A percentile compares a stretch with the other conserved stretches of the same genome.
These are phyloP conservation scores for Wickerhamiella spandovensis DNA, from an alignment of 805 yeast genomes.

Conservation along the genomic window DNA sequence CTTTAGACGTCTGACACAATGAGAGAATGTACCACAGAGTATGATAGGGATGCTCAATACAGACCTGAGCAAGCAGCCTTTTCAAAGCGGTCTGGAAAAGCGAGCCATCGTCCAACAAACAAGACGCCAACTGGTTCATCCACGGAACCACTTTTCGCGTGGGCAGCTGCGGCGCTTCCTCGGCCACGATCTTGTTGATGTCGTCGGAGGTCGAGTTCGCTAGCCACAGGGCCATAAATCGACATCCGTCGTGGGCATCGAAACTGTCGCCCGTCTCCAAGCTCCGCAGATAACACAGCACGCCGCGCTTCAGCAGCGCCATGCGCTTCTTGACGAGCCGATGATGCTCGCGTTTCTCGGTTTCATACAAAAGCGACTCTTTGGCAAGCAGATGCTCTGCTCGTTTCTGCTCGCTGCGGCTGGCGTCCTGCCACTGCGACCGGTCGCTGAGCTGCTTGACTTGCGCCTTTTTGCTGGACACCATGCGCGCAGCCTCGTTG, in stretches of 20 bases:
- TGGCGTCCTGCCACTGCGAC: slow-evolving; percentile 17
- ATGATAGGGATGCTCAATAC: slow-evolving; percentile 10
- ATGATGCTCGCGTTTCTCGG: slow-evolving; percentile 38
- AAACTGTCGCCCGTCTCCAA: slow-evolving; percentile 9
- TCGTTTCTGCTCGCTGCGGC: slow-evolving; percentile 36
- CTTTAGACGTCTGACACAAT: not conserved
- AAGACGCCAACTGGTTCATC: slow-evolving; percentile 69
- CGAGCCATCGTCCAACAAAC: slow-evolving; percentile 43
- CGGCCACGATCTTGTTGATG: slow-evolving; percentile 32
- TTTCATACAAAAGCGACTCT: slow-evolving; percentile 24
- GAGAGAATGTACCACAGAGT: slow-evolving; percentile 6
- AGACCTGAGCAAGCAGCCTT: not conserved
- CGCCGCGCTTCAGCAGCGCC: slow-evolving; percentile 38
- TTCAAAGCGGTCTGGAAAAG: slow-evolving; percentile 47
- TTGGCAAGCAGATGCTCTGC: slow-evolving; percentile 26
- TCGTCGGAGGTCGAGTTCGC: slow-evolving; percentile 37
- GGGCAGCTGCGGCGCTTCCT: slow-evolving; percentile 34
- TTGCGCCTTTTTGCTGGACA: not conserved
- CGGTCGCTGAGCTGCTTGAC: not conserved
- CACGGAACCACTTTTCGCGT: slow-evolving; percentile 57
- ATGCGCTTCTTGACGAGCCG: slow-evolving; percentile 28
- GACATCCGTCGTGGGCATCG: slow-evolving; percentile 11
- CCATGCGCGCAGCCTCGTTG: slow-evolving; percentile 6
- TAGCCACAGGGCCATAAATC: slow-evolving; percentile 76
- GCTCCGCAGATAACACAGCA: slow-evolving; percentile 45